Base-by-base conservation (phyloP, 768 basidiomycete genomes). In the Dioszegia aurantiaca region DNA sequence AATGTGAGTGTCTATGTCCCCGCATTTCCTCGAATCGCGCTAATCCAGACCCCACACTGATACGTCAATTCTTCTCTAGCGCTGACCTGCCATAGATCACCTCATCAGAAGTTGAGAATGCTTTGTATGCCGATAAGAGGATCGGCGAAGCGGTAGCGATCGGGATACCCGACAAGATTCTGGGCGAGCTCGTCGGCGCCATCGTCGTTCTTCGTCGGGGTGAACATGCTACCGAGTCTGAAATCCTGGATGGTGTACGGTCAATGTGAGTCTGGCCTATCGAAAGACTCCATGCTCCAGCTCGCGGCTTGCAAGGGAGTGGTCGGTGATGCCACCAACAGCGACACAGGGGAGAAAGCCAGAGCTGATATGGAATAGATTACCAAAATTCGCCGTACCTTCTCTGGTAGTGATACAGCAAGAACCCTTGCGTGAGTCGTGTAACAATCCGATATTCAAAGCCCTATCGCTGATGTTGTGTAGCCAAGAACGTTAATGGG, bases 401-500 rank as follows among this genome's bases (percentile, higher is more conserved):
- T 53, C 51, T 17, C 11, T 72, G 31, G 48, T 72, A n/a, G 17
- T 64, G 28, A 53, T 69, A 3, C 44, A 60, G 10, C 31, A 60
- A 47, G 64, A 45, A 33, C 59, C 60, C 9, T 39, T 69, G 30
- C 62, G 70, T 69, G 53, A 62, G 70, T 62, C 16, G 17, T 46
- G 23, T 48, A 8, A 55, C 43, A 5, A 19, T 39, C 6, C 19
- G 23, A 21, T n/a, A n/a, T 45, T 11, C 37, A 17, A 14, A 10
- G 16, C 16, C 10, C n/a, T n/a, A n/a, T 43, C 14, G 55, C 56
- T 62, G 51, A 62, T 37, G 19, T 5, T 33, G n/a, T 10, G 23
- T 42, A 69, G 71, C 68, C 12, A 60, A 63, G 19, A 73, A 73
- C 30, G 64, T 63, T 2, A 73, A 69, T 60, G 71, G 71, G 4